These are phyloP conservation scores for Babesia microti DNA, from an alignment of 169 alveolate species.

Conservation along the genomic window DNA sequence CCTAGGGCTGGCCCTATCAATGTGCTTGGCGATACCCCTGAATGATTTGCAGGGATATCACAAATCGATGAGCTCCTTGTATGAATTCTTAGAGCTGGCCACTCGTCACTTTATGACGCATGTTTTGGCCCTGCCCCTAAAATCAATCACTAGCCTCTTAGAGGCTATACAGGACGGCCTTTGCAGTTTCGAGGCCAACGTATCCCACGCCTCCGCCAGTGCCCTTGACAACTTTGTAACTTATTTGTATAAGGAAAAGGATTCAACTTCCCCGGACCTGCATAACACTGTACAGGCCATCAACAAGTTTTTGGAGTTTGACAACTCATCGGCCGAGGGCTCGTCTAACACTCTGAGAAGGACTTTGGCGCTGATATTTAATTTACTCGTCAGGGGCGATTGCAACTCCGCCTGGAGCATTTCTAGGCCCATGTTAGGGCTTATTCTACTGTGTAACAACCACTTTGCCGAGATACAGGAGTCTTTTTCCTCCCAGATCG, in stretches of 20 bases:
- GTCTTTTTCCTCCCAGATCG: conserved; percentile 50
- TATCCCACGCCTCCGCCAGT: conserved; percentile 49
- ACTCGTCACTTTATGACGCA: conserved; percentile 70
- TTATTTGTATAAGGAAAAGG: conserved; percentile 41
- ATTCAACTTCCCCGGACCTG: too few relatives aligned
- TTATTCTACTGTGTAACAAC: conserved; percentile 65
- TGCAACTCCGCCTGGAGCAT: conserved; percentile 77
- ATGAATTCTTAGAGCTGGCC: conserved; percentile 74
- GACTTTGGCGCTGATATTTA: conserved; percentile 36
- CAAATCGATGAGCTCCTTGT: conserved; percentile 71
- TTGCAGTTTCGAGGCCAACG: conserved; percentile 54
- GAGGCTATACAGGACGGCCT: conserved; percentile 57
- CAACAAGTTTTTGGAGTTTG: conserved; percentile 29
- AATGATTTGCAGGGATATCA: conserved; percentile 68
- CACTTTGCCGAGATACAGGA: conserved; percentile 66
- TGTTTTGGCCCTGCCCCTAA: conserved; percentile 36
- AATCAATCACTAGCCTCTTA: conserved; percentile 46
- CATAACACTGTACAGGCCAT: too few relatives aligned
- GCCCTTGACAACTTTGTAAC: conserved; percentile 62
- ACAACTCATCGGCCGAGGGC: too few relatives aligned
- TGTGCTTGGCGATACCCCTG: conserved; percentile 78
- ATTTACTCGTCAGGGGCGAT: conserved; percentile 59
- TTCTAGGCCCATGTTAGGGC: conserved; percentile 79
- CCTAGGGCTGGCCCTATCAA: conserved; percentile 70
- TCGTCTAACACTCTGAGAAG: conserved; percentile 13